phyloP scores from a whole-genome alignment of 208 protist genomes.

The Trypanosoma rangeli region DNA sequence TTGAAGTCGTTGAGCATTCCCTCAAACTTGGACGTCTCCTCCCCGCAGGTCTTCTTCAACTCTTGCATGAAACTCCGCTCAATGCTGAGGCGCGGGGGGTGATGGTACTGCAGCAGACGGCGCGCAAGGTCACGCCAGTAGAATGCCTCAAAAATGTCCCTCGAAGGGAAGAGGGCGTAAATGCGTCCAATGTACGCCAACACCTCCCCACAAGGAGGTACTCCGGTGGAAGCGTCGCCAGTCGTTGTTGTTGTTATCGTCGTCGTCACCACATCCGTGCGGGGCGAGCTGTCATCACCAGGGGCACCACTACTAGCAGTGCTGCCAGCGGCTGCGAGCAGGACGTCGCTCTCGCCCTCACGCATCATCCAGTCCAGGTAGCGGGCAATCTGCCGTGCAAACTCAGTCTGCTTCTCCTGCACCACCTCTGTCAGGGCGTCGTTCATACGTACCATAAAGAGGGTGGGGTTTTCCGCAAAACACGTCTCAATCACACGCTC shows the following conservation, averaged over 20 bases:
- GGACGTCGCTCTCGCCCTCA: constrained; percentile 30
- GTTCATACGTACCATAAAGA: constrained; percentile 75
- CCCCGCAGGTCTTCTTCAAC: constrained; percentile 94
- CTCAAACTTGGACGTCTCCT: constrained; percentile 95
- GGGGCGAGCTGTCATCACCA: neutral
- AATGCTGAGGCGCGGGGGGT: constrained; percentile 63
- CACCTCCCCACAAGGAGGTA: constrained; percentile 7
- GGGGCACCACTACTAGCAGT: neutral
- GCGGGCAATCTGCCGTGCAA: constrained; percentile 91
- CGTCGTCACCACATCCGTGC: neutral
- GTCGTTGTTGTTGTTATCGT: neutral
- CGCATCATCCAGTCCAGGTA: constrained; percentile 90
- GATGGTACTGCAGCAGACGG: constrained; percentile 88
- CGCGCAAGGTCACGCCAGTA: constrained; percentile 95
- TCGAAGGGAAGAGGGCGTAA: constrained; percentile 90
- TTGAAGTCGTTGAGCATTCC: constrained; percentile 90
- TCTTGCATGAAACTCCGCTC: constrained; percentile 93
- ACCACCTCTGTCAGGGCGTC: constrained; percentile 92
- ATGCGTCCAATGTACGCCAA: constrained; percentile 58
- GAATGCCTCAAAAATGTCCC: constrained; percentile 96
- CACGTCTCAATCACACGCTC: constrained; percentile 44
- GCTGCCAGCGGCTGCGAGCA: neutral
- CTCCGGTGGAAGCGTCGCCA: neutral
- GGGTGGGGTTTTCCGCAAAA: constrained; percentile 52
- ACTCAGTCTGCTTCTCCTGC: constrained; percentile 71